Conservation (phyloP, 768 basidiomycete genomes). For the Naematelia aurantialba region DNA sequence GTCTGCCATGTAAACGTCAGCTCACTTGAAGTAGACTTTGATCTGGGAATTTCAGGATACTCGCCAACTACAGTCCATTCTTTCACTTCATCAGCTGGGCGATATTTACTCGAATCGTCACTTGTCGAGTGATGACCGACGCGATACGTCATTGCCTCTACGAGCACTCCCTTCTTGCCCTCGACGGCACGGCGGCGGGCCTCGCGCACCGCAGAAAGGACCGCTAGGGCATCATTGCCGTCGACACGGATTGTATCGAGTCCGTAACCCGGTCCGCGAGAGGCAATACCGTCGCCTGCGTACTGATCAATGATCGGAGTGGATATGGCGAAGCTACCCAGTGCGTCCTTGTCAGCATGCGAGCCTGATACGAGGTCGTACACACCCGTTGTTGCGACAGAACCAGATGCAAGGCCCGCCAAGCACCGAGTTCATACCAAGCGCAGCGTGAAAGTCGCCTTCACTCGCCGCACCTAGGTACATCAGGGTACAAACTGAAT, state of each 20-base stretch:
- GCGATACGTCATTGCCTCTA: conserved; percentile 79
- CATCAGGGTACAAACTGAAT: too few relatives aligned
- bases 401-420: conserved; percentile 50
- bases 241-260: conserved; percentile 88
- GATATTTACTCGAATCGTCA: conserved; percentile 92
- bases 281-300: conserved; percentile 86
- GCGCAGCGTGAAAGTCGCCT: conserved; percentile 90
- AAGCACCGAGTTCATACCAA: conserved; percentile 52
- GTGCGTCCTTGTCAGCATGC: neutral
- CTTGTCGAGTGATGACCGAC: conserved; percentile 72
- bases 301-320: conserved; percentile 86
- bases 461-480: conserved; percentile 69
- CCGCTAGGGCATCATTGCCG: conserved; percentile 82
- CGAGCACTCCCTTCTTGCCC: conserved; percentile 39
- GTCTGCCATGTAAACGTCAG: conserved; percentile 62
- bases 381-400: conserved; percentile 59
- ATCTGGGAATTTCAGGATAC: conserved; percentile 1
- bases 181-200: conserved; percentile 37
- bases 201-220: conserved; percentile 55
- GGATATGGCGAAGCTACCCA: conserved; percentile 72
- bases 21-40: conserved; percentile 70
- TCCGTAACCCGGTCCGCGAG: conserved; percentile 86
- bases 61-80: conserved; percentile 72
- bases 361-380: neutral
- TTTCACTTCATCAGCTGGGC: conserved; percentile 82